Percentiles rank a stretch among this genome's conserved stretches.
phyloP scores from a whole-genome alignment of 1,284 basidiomycete genomes.

The Pholiota adiposa region DNA sequence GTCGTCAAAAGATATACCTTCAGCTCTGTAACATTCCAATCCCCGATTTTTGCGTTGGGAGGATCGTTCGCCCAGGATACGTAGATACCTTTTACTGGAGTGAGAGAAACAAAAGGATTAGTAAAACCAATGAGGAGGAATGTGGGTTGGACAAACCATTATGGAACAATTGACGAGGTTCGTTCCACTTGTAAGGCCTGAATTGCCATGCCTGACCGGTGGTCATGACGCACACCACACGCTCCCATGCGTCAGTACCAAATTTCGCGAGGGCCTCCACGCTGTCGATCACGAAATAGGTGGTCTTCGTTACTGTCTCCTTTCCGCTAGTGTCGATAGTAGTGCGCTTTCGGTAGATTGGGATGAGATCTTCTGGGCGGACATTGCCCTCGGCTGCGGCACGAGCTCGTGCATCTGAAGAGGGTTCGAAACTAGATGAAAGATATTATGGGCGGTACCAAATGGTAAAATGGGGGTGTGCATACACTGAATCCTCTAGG shows the following conservation, averaged over 20 bases:
- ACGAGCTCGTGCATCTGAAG: constrained; percentile 72
- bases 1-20: constrained; percentile 69
- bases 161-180: constrained; percentile 90
- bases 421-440: constrained; percentile 71
- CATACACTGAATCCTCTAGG: constrained; percentile 86
- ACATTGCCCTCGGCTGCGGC: constrained; percentile 74
- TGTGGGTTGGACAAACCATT: constrained; percentile 68
- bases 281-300: constrained; percentile 87
- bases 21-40: constrained; percentile 97
- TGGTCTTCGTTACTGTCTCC: constrained; percentile 45
- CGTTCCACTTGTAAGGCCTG: constrained; percentile 93
- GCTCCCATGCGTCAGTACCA: constrained; percentile 90
- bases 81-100: constrained; percentile 90
- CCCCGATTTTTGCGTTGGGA: constrained; percentile 84
- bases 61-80: constrained; percentile 93
- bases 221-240: constrained; percentile 96
- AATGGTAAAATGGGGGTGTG: background rate
- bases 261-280: constrained; percentile 93
- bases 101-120: constrained; percentile 5
- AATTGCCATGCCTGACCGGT: constrained; percentile 99
- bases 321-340: constrained; percentile 57
- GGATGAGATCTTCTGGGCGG: constrained; percentile 82
- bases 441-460: background rate
- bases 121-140: background rate
- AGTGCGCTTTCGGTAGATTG: constrained; percentile 79